Evolutionary conservation across 2,329 filamentous ascomycete species (phyloP).

Genomic region (Exserohilum turcica): DNA sequence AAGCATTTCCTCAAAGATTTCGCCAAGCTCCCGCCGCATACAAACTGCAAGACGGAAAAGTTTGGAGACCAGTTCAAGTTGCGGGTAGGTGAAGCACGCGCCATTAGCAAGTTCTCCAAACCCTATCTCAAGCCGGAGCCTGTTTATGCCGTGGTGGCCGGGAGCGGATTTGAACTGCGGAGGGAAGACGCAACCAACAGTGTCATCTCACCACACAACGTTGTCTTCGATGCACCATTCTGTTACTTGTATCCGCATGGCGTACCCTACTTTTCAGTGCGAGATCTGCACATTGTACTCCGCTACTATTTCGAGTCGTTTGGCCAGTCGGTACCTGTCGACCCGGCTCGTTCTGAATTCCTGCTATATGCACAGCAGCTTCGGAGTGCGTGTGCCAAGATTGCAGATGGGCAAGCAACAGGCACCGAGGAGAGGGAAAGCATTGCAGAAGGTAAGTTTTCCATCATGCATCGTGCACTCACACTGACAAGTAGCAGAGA

Average conservation of each 20-base stretch:
- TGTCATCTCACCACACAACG: background rate
- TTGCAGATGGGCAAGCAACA: background rate
- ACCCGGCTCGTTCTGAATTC: background rate
- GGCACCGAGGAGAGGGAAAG: background rate
- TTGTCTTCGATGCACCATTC: background rate
- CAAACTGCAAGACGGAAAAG: too few relatives aligned
- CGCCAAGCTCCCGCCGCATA: too few relatives aligned
- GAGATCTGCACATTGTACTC: background rate
- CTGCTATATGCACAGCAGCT: background rate
- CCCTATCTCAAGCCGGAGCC: background rate
- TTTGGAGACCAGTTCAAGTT: background rate
- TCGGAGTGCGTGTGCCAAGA: background rate
- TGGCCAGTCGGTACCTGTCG: background rate
- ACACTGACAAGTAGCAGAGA: background rate
- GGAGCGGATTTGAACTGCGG: background rate
- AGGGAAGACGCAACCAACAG: background rate
- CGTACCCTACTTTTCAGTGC: background rate
- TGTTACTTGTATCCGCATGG: background rate
- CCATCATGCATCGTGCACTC: background rate
- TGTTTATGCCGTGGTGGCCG: background rate
- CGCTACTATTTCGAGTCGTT: background rate
- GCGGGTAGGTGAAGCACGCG: background rate
- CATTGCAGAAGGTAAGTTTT: background rate
- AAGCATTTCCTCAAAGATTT: too few relatives aligned
- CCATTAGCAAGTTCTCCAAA: background rate